Conservation (phyloP, 169 alveolate genomes). For the Cytauxzoon felis region DNA sequence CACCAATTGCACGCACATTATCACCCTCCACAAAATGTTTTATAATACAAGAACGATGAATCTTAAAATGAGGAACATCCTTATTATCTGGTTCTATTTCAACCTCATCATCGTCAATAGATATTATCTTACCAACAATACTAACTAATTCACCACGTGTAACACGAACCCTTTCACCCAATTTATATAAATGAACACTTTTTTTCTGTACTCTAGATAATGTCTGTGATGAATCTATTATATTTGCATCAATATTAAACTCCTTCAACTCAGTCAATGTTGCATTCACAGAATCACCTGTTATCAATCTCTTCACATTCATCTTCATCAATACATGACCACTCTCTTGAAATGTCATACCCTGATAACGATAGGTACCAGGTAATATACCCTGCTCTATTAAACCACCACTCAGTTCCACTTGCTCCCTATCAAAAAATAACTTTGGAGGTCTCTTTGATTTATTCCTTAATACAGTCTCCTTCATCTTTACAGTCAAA, state of each 20-base stretch:
- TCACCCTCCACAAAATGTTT: conserved; percentile 80
- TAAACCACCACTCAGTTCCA: conserved; percentile 79
- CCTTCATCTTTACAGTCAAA: no score
- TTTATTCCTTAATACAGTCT: neutral
- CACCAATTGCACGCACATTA: conserved; percentile 76
- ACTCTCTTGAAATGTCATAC: conserved; percentile 76
- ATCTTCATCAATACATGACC: conserved; percentile 76
- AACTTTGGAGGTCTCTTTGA: conserved; percentile 64
- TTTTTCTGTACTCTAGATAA: conserved; percentile 38
- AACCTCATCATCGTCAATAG: conserved; percentile 65
- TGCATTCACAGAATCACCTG: conserved; percentile 72
- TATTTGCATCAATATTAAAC: conserved; percentile 68
- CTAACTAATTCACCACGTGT: conserved; percentile 73
- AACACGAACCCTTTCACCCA: conserved; percentile 78
- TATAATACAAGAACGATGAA: conserved; percentile 61
- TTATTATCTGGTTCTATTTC: conserved; percentile 74
- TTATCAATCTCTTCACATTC: conserved; percentile 66
- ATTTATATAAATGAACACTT: conserved; percentile 65
- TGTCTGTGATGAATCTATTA: conserved; percentile 51
- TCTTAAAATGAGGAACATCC: conserved; percentile 69
- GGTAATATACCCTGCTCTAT: conserved; percentile 79
- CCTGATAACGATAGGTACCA: conserved; percentile 79
- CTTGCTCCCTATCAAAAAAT: conserved; percentile 75
- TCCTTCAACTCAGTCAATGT: conserved; percentile 76
- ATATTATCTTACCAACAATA: conserved; percentile 70